Base-by-base conservation (phyloP, 2,329 filamentous ascomycete species). In the Paecilomyces niveus region DNA sequence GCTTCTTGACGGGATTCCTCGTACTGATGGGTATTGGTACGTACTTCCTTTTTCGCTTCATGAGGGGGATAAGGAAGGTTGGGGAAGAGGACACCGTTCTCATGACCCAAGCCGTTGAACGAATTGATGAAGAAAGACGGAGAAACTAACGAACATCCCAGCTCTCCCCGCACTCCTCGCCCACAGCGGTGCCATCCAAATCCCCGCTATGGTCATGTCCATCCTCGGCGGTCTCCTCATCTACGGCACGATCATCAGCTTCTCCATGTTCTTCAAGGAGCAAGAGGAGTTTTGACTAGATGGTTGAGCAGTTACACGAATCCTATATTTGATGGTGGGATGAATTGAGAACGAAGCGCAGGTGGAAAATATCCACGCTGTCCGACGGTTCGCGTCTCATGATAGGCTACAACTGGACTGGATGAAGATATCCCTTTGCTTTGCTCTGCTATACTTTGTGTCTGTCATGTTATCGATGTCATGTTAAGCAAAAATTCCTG, bases 241-340 rank as follows among this genome's bases (percentile, higher is more conserved):
- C 73, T 99, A 99, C 77, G 90, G 91, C 58, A 99, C 94, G 54
- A 97, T 99, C 72, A 95, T 99, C 77, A 94, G 89, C 78, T 99
- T 99, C 76, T 88, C 89, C 65, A 89, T 97, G 86, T 99, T 97
- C 80, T 99, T 99, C 82, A 89, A 93, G 73, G 92, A 97, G 76
- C 92, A 97, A 74, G 89, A 96, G 72, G 94, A 97, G 68, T 99
- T 97, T 75, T 97, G 62, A 71, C 61, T 15, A 55, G 9, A 29
- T 9, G 50, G 10, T 22, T 52, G 32, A 33, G 18, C 39, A 18
- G 5, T 18, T 18, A 45, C 18, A 18, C n/a, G 39, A 45, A 18
- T 45, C 39, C 39, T 45, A 45, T 45, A 18, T 45, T 21, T 45
- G 39, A 45, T 18, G 39, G n/a, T 45, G n/a, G 39, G 26, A 29